A percentile compares a stretch with the other conserved stretches of the same genome.
These are phyloP conservation scores for Ophiostoma angusticollis DNA, from an alignment of 2,329 filamentous ascomycete species.

Conservation along the genomic window DNA sequence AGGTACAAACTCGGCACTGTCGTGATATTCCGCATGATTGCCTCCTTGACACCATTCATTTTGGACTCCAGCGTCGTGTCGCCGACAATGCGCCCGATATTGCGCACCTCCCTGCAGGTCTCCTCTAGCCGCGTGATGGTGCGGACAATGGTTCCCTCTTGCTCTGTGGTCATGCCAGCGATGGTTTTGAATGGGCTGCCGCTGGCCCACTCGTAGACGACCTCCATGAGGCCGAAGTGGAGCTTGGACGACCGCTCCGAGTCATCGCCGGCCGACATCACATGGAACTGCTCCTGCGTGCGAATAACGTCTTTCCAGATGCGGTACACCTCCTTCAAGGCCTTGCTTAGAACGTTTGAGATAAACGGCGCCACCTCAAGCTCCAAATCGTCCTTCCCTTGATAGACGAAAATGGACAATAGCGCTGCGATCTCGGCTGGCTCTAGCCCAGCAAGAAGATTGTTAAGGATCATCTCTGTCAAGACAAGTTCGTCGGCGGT, in stretches of 20 bases:
- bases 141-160: conserved; percentile 93
- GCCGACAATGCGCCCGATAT: conserved; percentile 86
- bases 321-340: conserved; percentile 71
- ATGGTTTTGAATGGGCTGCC: conserved; percentile 99
- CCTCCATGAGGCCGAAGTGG: conserved; percentile 87
- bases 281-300: conserved; percentile 80
- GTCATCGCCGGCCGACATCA: conserved; percentile 81
- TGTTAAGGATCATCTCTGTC: conserved; percentile 91
- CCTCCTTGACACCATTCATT: conserved; percentile 94
- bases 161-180: conserved; percentile 85
- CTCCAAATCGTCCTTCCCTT: conserved; percentile 53
- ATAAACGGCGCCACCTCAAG: conserved; percentile 70
- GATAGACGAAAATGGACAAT: conserved; percentile 90
- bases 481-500: conserved; percentile 93
- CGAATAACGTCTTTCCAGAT: conserved; percentile 89
- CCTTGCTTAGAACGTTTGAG: conserved; percentile 68
- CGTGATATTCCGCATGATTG: conserved; percentile 93
- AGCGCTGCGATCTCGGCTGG: conserved; percentile 93
- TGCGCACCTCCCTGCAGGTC: conserved; percentile 94
- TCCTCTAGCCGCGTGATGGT: conserved; percentile 91
- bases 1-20: conserved; percentile 82
- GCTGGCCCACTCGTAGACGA: conserved; percentile 95
- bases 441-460: conserved; percentile 88
- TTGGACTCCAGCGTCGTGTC: conserved; percentile 88
- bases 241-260: conserved; percentile 79